phyloP scores from a whole-genome alignment of 495 filamentous ascomycete genomes.

The Neurospora sp. region DNA sequence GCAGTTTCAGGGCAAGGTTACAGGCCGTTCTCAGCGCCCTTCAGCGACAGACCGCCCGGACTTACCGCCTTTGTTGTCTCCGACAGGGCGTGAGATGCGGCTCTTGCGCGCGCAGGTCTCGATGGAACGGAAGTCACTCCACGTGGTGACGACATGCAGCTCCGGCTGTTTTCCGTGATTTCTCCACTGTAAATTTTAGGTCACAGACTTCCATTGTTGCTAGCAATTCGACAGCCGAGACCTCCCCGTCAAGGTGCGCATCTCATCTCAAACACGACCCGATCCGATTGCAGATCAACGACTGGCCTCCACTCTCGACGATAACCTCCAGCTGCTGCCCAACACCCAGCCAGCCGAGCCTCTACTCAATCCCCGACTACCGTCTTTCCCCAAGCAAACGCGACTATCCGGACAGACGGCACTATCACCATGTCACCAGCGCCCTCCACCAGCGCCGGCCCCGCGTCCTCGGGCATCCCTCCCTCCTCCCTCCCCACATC shows the following conservation, averaged over 20 bases:
- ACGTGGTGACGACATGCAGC: neutral
- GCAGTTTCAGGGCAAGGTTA: neutral
- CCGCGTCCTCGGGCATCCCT: conserved; percentile 2
- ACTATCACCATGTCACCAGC: neutral
- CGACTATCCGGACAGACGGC: neutral
- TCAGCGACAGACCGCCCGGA: neutral
- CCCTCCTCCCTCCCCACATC: conserved; percentile 1
- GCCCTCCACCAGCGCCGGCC: neutral
- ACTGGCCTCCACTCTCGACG: neutral
- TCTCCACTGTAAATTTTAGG: neutral
- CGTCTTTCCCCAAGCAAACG: neutral
- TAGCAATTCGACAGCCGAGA: neutral
- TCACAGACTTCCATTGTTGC: neutral
- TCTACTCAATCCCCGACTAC: neutral
- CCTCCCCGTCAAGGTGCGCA: neutral
- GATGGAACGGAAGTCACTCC: neutral
- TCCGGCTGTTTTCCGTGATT: neutral
- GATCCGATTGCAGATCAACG: neutral
- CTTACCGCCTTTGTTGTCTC: neutral
- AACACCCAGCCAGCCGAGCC: neutral
- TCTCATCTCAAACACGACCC: neutral
- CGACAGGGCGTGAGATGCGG: neutral
- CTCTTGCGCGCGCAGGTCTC: too few relatives aligned
- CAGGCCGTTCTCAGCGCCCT: neutral
- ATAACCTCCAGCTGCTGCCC: neutral